These are phyloP conservation scores for Amylostereum areolatum DNA, from an alignment of 1,284 basidiomycete species.

Conservation along the genomic window DNA sequence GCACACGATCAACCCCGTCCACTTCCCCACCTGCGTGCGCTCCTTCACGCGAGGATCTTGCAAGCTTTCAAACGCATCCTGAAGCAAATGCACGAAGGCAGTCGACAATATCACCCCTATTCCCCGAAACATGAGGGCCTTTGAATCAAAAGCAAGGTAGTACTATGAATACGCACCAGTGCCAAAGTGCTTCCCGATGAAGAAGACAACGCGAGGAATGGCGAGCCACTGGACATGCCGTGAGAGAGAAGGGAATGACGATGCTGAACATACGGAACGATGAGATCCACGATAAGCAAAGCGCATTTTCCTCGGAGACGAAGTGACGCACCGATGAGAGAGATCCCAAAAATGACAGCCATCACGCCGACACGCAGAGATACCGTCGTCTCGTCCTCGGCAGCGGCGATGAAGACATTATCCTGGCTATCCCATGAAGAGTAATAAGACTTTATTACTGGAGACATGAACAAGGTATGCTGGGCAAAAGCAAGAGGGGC, in stretches of 20 bases:
- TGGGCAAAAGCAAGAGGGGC: neutral
- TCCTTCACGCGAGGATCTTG: conserved; percentile 38
- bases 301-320: neutral
- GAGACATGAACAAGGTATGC: neutral
- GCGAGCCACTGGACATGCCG: conserved; percentile 44
- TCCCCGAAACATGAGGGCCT: neutral
- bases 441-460: neutral
- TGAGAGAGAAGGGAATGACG: conserved; percentile 62
- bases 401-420: neutral
- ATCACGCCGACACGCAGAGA: conserved; percentile 10
- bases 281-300: neutral
- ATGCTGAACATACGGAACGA: conserved; percentile 34
- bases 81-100: conserved; percentile 72
- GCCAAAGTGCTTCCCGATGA: conserved; percentile 77
- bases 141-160: conserved; percentile 9
- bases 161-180: conserved; percentile 36
- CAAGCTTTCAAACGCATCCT: conserved; percentile 65
- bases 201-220: conserved; percentile 64
- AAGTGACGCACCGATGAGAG: conserved; percentile 26
- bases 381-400: neutral
- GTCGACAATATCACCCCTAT: conserved; percentile 73
- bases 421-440: neutral
- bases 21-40: conserved; percentile 41
- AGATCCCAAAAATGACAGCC: conserved; percentile 27
- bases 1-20: conserved; percentile 68